phyloP scores from a whole-genome alignment of 345 rosid genomes.

The Dipteronia dyeriana region DNA sequence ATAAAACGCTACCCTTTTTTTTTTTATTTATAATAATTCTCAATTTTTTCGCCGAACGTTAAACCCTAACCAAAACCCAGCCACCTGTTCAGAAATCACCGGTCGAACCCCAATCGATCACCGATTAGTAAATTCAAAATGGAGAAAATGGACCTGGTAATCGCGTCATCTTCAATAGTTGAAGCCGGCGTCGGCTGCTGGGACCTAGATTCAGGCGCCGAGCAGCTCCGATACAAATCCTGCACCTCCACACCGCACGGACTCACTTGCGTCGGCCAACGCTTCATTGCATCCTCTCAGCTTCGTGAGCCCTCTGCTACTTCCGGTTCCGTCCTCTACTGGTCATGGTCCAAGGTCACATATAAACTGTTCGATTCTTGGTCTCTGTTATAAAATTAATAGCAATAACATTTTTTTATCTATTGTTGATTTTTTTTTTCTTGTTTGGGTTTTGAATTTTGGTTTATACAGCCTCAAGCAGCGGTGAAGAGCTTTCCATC shows the following conservation, averaged over 20 bases:
- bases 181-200: conserved; percentile 80
- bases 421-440: not conserved
- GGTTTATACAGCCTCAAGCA: conserved; percentile 62
- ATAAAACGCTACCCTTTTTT: not conserved
- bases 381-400: not conserved
- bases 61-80: conserved; percentile 6
- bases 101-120: too few relatives aligned
- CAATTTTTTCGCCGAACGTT: too few relatives aligned
- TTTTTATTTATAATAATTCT: too few relatives aligned
- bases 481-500: conserved; percentile 77
- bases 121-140: not conserved
- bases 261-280: conserved; percentile 58
- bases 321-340: conserved; percentile 65
- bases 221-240: conserved; percentile 60
- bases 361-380: conserved; percentile 19
- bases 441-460: not conserved
- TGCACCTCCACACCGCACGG: conserved; percentile 77
- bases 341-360: conserved; percentile 74
- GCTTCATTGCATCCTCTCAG: conserved; percentile 76
- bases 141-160: conserved; percentile 37
- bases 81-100: not conserved
- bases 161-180: conserved; percentile 69
- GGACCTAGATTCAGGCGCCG: conserved; percentile 67
- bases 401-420: not conserved
- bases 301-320: conserved; percentile 54